Base-by-base conservation (phyloP, 306 rosid genomes). In the Pyrus communis region DNA sequence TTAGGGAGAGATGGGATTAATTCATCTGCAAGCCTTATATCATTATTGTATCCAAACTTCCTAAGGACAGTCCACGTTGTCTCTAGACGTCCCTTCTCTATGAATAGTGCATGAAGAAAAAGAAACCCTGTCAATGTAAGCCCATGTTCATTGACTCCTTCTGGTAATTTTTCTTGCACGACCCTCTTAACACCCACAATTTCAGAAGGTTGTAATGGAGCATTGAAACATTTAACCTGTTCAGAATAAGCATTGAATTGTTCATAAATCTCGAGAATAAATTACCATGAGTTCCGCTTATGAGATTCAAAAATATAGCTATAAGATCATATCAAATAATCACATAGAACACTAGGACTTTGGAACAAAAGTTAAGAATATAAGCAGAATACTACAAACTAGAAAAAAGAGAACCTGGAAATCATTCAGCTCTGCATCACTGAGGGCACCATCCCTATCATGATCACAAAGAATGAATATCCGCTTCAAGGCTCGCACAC, bases 211-310 rank as follows among this genome's bases (percentile, higher is more conserved):
- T 95, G 98, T 78, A 95, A 81, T 62, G 98, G 98, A 75, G 98
- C 98, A 77, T 89, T 95, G 87, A 95, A 95, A 88, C 98, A 95
- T 90, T 85, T 92, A 78, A 95, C 98, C 97, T 95, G 91, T 83
- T 70, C 11, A 77, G 28, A 85, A 69, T 55, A 78, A 75, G 57
- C 78, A 79, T 43, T 70, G 74, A 87, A 77, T 23, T 68, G 64
- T 55, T 61, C 46, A 70, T 60, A 66, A 38, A 79, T 66, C 79
- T 45, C 61, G 69, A 40, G 25, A 2, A 27, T 42, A 59, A 27
- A 63, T 23, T 38, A 43, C 21, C 61, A 81, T 43, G 22, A 62
- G 30, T 35, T 68, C 7, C 52, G 58, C 60, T 33, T 75, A 6
- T 70, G 1, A 55, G 15, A 60, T 27, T 70, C 18, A 17, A 57